Base-by-base conservation (phyloP, 148 eudicot species). In the Vaccinium corymbosum region DNA sequence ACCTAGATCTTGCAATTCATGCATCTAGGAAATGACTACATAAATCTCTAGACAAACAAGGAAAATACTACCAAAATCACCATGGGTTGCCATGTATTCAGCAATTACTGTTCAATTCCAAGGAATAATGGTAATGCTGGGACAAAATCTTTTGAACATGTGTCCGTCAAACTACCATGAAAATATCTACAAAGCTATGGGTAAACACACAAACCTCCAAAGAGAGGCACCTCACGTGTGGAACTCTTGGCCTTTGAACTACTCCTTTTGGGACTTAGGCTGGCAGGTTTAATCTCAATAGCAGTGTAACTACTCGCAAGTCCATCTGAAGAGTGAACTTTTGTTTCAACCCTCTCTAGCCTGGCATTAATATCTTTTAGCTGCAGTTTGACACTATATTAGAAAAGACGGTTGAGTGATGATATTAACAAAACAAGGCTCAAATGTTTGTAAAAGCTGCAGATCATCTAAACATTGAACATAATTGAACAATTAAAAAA, bases 281-380 rank as follows among this genome's bases (percentile, higher is more conserved):
- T 87, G 74, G 92, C 80, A 80, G 84, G 82, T 90, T 91, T 97
- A 51, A 77, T 82, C 86, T 92, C 98, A 81, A 66, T 86, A 84
- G 90, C 86, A 83, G 90, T 25, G 81, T 85, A 89, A 80, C 53
- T 89, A 89, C 83, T 82, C 51, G 84, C 84, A 83, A 87, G 86
- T 55, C 92, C 93, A 86, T 95, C 96, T 57, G 95, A 88, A 46
- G 95, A 88, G 76, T 86, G 91, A 57, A 87, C 86, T 89, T 94
- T 97, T 22, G 98, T 98, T 85, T 94, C 95, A 91, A 97, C 93
- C 83, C 89, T 93, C 87, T 95, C 98, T 78, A 97, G 82, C 89
- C 98, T 91, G 32, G 91, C 91, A 92, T 95, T 95, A 79, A 97
- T 97, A 87, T 95, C 99, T 85, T 87, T 97, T 51, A 95, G 88